Evolutionary conservation across 2,329 filamentous ascomycete genomes (phyloP), one percentile per base, ranked within the genome.

Genomic region (Xylariales sp.): DNA sequence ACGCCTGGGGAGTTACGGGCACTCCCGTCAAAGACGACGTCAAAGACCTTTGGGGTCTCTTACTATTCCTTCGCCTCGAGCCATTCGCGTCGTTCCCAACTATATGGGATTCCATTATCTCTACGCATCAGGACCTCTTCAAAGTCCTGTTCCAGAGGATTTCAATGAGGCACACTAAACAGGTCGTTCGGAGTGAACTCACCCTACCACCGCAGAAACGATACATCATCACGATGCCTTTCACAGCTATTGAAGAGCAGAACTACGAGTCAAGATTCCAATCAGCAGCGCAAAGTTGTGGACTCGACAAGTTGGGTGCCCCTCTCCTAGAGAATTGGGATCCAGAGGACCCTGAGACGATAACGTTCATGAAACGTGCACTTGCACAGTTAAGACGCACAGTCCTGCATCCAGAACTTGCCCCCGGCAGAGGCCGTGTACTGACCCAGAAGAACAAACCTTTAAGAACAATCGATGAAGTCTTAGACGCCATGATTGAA

Each of bases 1-100:
- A 95, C 61, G 83, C 88, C 3, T 97, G 93, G 93, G 89, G 85
- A 12, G 81, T 98, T 28, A 91, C 88, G 0, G 93, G 88, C 29
- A 98, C 93, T 1, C 93, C 93, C 0, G 74, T 97, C 25, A 84
- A 86, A 47, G 87, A 88, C 47, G 76, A 88, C 44, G 75, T 91
- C 21, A 61, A 66, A 51, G 91, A 96, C 58, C 68, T 96, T 6
- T 81, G 82, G 47, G 91, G 91, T 0, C 68, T 97, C 5, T 60
- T 97, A 1, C 68, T 85, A 1, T 97, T 98, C 49, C 71, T 97
- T 7, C 75, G 76, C 14, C 89, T 85, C 52, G 75, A 88, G 42
- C 88, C 89, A 2, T 91, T 86, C 54, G 83, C 78, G 38, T 77
- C 75, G 5, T 76, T 73, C 10, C 65, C 71, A 6, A 64, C 72